Base-by-base conservation (phyloP, 805 yeast genomes). In the Yarrowia deformans region DNA sequence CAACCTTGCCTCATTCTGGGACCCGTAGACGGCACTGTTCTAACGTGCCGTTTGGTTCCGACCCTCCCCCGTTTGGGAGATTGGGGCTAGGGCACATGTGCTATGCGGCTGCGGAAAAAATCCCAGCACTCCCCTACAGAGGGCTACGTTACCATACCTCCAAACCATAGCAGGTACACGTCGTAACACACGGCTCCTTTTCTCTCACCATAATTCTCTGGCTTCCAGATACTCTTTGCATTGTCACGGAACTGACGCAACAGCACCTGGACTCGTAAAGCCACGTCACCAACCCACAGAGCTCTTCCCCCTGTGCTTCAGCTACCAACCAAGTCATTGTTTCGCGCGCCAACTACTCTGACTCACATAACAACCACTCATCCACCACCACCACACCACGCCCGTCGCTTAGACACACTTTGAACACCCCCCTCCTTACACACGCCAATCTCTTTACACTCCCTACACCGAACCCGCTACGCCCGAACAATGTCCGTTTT, bases 211-310 rank as follows among this genome's bases (percentile, higher is more conserved):
- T 23, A 34, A 29, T 48, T 9, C 29, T 16, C 63, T n/a, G 49
- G 48, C 29, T 19, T 8, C 35, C 46, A 39, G 46, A 55, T 19
- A 4, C 8, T 23, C 61, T 58, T 45, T 45, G 50, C 52, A 60
- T 60, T 60, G 66, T 60, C 66, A 60, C 66, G 66, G 66, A 60
- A 60, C 66, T 60, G 66, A 60, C 66, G 52, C 63, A 56, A 45
- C 35, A 54, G 32, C 58, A 9, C 46, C 49, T 45, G 49, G 49
- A 45, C 49, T 45, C 16, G 16, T 10, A 43, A 43, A n/a, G 46
- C 46, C 46, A 43, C 46, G 46, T 43, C 46, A n/a, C 18, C 46
- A n/a, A n/a, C 23, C 19, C 8, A 8, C 23, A 43, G n/a, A 6
- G 42, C 45, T n/a, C n/a, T n/a, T n/a, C n/a, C 45, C n/a, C 45